Conservation (phyloP, 345 rosid species). For the Linum usitatissimum region DNA sequence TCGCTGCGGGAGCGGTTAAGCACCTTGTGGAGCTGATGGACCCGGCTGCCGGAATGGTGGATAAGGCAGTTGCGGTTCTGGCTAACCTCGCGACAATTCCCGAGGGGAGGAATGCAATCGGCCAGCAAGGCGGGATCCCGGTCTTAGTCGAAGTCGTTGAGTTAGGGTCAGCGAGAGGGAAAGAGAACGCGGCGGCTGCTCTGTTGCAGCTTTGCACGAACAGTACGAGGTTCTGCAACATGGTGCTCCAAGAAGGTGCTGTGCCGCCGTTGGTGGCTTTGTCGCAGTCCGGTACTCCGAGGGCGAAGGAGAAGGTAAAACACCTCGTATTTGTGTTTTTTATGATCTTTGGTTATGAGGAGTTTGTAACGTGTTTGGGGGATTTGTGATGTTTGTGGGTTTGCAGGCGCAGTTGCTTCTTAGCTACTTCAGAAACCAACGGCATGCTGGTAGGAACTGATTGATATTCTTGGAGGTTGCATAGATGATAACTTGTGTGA, state of each 20-base stretch:
- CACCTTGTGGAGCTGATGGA: slow-evolving; percentile 87
- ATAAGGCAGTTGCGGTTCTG: slow-evolving; percentile 79
- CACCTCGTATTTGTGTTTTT: background rate
- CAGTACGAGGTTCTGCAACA: slow-evolving; percentile 46
- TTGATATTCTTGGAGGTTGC: background rate
- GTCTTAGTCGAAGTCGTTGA: slow-evolving; percentile 92
- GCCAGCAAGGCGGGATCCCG: slow-evolving; percentile 67
- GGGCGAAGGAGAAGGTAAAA: slow-evolving; percentile 85
- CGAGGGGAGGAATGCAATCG: slow-evolving; percentile 76
- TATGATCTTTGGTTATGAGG: background rate
- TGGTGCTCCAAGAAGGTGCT: slow-evolving; percentile 83
- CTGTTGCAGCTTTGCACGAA: slow-evolving; percentile 68
- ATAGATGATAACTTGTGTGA: no score
- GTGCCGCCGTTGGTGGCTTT: slow-evolving; percentile 88
- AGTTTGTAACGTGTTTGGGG: background rate
- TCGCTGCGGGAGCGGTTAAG: slow-evolving; percentile 83
- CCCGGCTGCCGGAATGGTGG: slow-evolving; percentile 90
- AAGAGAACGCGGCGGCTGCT: slow-evolving; percentile 92
- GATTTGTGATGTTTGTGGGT: slow-evolving; percentile 1
- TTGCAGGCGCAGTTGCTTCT: slow-evolving; percentile 83
- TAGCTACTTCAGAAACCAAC: slow-evolving; percentile 62
- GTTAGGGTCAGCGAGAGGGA: slow-evolving; percentile 85
- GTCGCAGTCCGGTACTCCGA: slow-evolving; percentile 73
- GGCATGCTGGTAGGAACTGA: slow-evolving; percentile 71
- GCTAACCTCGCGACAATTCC: slow-evolving; percentile 78